Base-by-base conservation (phyloP, 176 grass and related monocot species). In the Avena sativa region DNA sequence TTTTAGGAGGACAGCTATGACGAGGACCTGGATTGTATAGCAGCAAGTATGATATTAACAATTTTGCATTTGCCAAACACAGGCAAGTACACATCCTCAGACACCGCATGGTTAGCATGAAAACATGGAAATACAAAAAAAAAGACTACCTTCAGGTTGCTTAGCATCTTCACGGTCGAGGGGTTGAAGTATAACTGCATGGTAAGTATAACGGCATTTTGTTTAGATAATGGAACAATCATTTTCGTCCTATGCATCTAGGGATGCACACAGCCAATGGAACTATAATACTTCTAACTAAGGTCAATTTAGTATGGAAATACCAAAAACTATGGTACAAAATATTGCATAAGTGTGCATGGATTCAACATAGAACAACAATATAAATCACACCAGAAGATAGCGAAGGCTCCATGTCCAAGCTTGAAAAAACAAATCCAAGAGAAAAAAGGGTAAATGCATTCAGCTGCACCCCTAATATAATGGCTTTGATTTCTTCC, bases 111-210 rank as follows among this genome's bases (percentile, higher is more conserved):
- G 64, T 32, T 52, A 82, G 30, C 58, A 81, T 30, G 84, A 71
- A 51, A 92, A 81, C 32, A 64, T 69, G 68, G 30, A 16, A 60
- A 34, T 86, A 63, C 77, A 83, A 1, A 32, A 85, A 71, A 88
- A 58, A 60, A 26, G 13, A 86, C 30, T 95, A 98, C 97, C 93
- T 98, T 98, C 92, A 98, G 67, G 56, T 98, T 98, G 85, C 97
- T 94, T 77, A 98, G 65, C 97, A 98, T 98, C 95, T 98, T 98
- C 71, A 98, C 97, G 62, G 97, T 98, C 46, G 97, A 91, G 17
- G 97, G 97, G 87, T 94, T 98, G 83, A 98, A 98, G 88, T 98
- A 98, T 93, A 98, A 89, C 97, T 96, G 89, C 85, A 85, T 57
- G 23, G 82, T 6, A 61, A 76, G 30, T 85, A 84, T 62, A 69